Evolutionary conservation across 306 rosid genomes (phyloP).

Genomic region (Lathyrus sativus): DNA sequence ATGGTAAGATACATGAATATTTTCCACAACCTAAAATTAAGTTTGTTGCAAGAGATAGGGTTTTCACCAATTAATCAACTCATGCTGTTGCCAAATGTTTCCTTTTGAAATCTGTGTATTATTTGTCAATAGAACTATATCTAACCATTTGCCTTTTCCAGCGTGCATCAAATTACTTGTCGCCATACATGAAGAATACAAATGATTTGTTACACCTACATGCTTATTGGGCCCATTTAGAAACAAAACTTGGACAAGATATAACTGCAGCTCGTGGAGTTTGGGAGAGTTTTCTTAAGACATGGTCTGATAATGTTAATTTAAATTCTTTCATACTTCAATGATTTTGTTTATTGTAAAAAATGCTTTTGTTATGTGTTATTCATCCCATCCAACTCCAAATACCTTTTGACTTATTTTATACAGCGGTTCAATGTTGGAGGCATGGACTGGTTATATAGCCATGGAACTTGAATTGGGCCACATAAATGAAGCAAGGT

Average conservation of each 20-base stretch:
- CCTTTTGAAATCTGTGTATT: conserved; percentile 20
- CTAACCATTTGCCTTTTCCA: conserved; percentile 46
- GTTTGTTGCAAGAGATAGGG: conserved; percentile 7
- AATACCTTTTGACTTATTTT: conserved; percentile 17
- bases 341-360: conserved; percentile 12
- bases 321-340: conserved; percentile 24
- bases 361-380: conserved; percentile 16
- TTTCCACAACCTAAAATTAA: not conserved
- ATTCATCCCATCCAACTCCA: conserved; percentile 18
- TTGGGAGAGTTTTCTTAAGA: conserved; percentile 87
- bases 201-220: conserved; percentile 65
- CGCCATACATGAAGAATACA: conserved; percentile 79
- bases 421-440: conserved; percentile 73
- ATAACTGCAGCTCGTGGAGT: conserved; percentile 80
- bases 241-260: conserved; percentile 64
- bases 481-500: conserved; percentile 72
- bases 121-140: conserved; percentile 27
- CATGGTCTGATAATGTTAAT: conserved; percentile 54
- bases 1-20: conserved; percentile 10
- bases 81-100: not conserved
- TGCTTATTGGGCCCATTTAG: conserved; percentile 92
- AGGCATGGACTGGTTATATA: conserved; percentile 83
- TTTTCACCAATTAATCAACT: conserved; percentile 5
- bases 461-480: conserved; percentile 79
- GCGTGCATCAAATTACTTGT: conserved; percentile 79